Evolutionary conservation across 495 filamentous ascomycete genomes (phyloP), one percentile per base, ranked within the genome.

Genomic region (Neurospora hispaniola): DNA sequence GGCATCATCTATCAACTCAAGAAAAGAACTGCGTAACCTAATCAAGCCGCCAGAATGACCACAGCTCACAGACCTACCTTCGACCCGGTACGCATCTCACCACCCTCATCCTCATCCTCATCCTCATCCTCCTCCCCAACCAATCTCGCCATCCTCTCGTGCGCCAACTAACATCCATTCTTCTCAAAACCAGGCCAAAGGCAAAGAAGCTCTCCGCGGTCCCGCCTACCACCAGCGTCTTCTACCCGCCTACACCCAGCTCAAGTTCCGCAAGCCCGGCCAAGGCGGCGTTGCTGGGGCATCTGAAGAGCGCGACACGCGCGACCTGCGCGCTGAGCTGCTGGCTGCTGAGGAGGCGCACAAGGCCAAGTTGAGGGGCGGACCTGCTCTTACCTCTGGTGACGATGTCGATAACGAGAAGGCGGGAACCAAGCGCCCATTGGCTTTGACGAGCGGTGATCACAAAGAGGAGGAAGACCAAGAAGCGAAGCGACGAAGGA

Each of bases 221-320:
- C 92, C 93, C 46, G 96, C 96, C 73, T 98, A 98, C 83, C 96
- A 99, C 81, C 96, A 98, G 85, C 90, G 96, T 71, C 91, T 98
- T 12, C 90, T 97, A 3, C 96, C 96, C 5, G 96, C 96, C 11
- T 90, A 98, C 79, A 98, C 91, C 42, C 89, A 92, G 77, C 89
- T 99, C 76, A 99, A 99, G 83, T 89, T 91, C 73, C 88, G 94
- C 59, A 89, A 98, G 85, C 87, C 91, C 39, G 94, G 94, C 70
- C 96, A 99, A 85, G 96, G 96, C 76, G 91, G 91, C 74, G 93
- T 90, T 75, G 90, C 90, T 69, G 54, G 54, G 3, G 54, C 54
- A 3, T 62, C 54, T 27, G 54, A 66, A 38, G 94, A 97, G 76
- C 77, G 83, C 43, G 84, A 88, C 78, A 80, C 86, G 72, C 93